These are phyloP conservation scores for Punica granatum DNA, from an alignment of 345 rosid species.

Conservation along the genomic window DNA sequence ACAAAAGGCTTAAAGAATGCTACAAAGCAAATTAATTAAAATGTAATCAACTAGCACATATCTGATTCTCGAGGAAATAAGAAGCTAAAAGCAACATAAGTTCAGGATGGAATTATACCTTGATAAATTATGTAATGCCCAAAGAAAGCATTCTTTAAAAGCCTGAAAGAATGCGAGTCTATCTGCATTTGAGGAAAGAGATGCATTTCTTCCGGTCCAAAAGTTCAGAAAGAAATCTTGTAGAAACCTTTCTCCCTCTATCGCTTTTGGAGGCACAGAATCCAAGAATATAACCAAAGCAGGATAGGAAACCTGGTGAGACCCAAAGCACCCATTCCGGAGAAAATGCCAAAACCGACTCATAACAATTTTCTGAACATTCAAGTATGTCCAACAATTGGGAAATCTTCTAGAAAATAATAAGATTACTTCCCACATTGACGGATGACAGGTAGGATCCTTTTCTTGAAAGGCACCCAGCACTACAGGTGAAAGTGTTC, in stretches of 20 bases:
- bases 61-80: conserved; percentile 1
- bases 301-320: conserved; percentile 86
- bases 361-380: conserved; percentile 59
- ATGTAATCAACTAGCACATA: not conserved
- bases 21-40: not conserved
- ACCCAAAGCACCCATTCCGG: conserved; percentile 78
- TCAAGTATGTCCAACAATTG: conserved; percentile 57
- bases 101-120: conserved; percentile 30
- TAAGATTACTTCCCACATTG: conserved; percentile 89
- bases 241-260: conserved; percentile 59
- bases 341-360: conserved; percentile 74
- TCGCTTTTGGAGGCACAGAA: conserved; percentile 47
- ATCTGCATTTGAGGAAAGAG: conserved; percentile 43
- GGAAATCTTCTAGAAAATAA: conserved; percentile 73
- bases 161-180: conserved; percentile 52
- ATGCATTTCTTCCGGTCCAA: conserved; percentile 69
- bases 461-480: conserved; percentile 89
- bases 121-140: conserved; percentile 71
- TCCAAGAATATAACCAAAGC: conserved; percentile 70
- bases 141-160: conserved; percentile 71
- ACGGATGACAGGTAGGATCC: conserved; percentile 74
- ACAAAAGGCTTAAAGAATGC: not conserved
- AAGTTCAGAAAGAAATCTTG: conserved; percentile 63
- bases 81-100: conserved; percentile 1
- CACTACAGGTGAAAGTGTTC: conserved; percentile 50